Evolutionary conservation across 768 basidiomycete species (phyloP).

Genomic region (Sporobolomyces pararoseus): DNA sequence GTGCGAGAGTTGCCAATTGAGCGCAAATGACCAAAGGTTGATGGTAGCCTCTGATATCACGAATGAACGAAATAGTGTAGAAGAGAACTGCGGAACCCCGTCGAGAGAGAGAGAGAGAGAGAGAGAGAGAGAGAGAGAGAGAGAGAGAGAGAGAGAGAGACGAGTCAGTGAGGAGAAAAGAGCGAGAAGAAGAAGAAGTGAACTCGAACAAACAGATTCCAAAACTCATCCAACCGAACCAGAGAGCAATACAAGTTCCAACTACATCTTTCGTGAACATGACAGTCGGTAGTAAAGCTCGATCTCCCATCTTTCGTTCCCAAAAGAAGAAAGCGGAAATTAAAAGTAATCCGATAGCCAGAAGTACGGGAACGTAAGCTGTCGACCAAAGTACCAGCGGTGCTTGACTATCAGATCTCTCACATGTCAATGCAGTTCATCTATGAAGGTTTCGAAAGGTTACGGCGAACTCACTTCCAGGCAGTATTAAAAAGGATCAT

Average conservation of each 20-base stretch:
- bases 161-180: too few relatives aligned
- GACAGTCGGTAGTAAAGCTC: slow-evolving; percentile 3
- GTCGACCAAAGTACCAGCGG: slow-evolving; percentile 14
- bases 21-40: slow-evolving; percentile 19
- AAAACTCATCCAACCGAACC: slow-evolving; percentile 24
- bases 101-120: too few relatives aligned
- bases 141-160: too few relatives aligned
- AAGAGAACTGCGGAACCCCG: not conserved
- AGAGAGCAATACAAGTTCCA: slow-evolving; percentile 8
- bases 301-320: slow-evolving; percentile 1
- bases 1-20: slow-evolving; percentile 15
- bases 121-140: too few relatives aligned
- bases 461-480: slow-evolving; percentile 5
- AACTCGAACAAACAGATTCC: slow-evolving; percentile 9
- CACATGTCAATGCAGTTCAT: not conserved
- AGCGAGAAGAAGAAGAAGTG: not conserved
- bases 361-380: slow-evolving; percentile 4
- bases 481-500: slow-evolving; percentile 13
- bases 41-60: slow-evolving; percentile 13
- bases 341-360: slow-evolving; percentile 5
- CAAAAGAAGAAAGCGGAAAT: slow-evolving; percentile 13
- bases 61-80: slow-evolving; percentile 15
- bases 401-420: not conserved
- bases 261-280: slow-evolving; percentile 12
- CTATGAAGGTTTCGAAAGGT: not conserved